Conservation (phyloP, 208 protist species). For the Trichomonas gallinae region DNA sequence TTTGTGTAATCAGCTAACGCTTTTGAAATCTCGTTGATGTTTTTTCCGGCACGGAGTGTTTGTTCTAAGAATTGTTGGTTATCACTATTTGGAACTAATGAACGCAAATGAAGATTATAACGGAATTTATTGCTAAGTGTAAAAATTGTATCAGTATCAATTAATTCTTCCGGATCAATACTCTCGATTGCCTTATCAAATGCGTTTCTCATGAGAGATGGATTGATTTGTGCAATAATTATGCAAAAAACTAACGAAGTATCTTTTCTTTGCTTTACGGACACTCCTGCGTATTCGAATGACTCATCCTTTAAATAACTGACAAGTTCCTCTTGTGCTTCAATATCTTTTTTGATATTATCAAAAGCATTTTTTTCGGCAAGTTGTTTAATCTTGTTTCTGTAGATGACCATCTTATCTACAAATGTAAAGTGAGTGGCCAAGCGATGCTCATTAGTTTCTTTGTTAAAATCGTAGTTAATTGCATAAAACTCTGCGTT, state of each 20-base stretch:
- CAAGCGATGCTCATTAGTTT: not conserved
- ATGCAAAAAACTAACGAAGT: not conserved
- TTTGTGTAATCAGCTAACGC: not conserved
- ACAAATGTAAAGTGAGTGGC: not conserved
- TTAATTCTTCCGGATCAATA: not conserved
- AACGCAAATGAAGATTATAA: not conserved
- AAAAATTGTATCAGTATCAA: not conserved
- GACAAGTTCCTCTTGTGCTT: not conserved
- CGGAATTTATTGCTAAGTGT: not conserved
- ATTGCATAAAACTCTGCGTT: not conserved
- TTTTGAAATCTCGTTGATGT: not conserved
- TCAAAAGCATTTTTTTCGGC: not conserved
- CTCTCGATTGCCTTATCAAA: not conserved
- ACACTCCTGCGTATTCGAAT: not conserved
- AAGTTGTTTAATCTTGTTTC: not conserved
- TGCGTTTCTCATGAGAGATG: not conserved
- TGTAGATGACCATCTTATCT: not conserved
- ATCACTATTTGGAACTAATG: not conserved
- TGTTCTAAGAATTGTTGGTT: not conserved
- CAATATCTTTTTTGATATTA: not conserved
- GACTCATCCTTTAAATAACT: not conserved
- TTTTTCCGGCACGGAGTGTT: not conserved
- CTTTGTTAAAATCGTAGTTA: not conserved
- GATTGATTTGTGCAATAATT: not conserved
- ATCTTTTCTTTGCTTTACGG: not conserved